Base-by-base conservation (phyloP, 345 rosid genomes). In the Arabidopsis arenosa region DNA sequence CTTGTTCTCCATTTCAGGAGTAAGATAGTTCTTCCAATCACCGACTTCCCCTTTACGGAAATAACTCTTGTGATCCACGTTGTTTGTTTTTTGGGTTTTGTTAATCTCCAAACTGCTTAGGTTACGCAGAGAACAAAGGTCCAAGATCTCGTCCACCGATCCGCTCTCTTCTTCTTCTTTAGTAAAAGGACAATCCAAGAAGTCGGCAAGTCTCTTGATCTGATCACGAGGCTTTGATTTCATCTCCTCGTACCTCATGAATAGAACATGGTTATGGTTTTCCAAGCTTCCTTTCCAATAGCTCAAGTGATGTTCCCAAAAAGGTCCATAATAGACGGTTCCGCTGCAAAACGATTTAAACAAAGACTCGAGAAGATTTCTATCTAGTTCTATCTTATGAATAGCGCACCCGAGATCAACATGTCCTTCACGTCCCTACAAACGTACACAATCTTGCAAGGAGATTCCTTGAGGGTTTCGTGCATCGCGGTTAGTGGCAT, bases 91-190 rank as follows among this genome's bases (percentile, higher is more conserved):
- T 2, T 76, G 72, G 1, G 35, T 63, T 65, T 68, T 74, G 40
- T 86, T 88, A 41, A 86, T 83, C 48, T 82, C 86, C 65, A 84
- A 28, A 33, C 69, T 4, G 4, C 78, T 80, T 26, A 74, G 18
- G 35, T 49, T 80, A 43, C 67, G 70, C 7, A 83, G 66, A 53
- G 81, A 68, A 28, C 81, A 82, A 41, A 80, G 8, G 59, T 48
- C 33, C 1, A 60, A 7, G 39, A 73, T 65, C 45, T 61, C 15
- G 2, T 70, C n/a, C 10, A 74, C 49, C 0, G 10, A 0, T 3
- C 72, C 80, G 2, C 15, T 56, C 9, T 33, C 49, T 32, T 69
- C 72, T 70, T 79, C 79, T 17, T 73, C 71, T 1, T 45, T 6
- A 4, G 79, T 63, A 78, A 61, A 75, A 5, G 81, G 63, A 64